Conservation (phyloP, 2,329 filamentous ascomycete species). For the Pyricularia grisea region DNA sequence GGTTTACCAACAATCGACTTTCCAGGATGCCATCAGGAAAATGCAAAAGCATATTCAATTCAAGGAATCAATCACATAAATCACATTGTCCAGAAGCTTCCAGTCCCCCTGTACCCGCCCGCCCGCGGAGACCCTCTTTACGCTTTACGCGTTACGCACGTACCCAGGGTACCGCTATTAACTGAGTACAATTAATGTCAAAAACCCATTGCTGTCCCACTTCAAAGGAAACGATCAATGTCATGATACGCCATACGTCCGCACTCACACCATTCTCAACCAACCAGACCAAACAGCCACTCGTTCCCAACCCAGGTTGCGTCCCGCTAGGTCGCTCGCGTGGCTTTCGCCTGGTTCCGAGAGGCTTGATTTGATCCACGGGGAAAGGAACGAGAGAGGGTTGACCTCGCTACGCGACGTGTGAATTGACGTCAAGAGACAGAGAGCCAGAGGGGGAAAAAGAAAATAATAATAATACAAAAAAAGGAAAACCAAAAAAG, state of each 20-base stretch:
- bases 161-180: not conserved
- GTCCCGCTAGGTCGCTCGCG: not conserved
- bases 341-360: not conserved
- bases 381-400: not conserved
- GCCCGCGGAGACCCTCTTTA: not conserved
- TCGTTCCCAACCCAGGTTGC: not conserved
- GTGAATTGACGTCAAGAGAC: not conserved
- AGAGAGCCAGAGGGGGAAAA: not conserved
- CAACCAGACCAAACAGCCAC: not conserved
- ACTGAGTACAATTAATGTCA: not conserved
- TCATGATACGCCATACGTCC: not conserved
- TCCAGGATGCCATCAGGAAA: no score
- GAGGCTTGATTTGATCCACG: not conserved
- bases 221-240: not conserved
- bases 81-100: not conserved
- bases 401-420: not conserved
- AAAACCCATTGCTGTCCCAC: not conserved
- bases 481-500: not conserved
- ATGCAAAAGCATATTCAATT: no score
- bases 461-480: not conserved
- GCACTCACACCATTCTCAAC: not conserved
- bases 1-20: no score
- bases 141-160: not conserved
- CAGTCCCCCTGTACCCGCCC: no score
- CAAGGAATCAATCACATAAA: no score